phyloP scores from a whole-genome alignment of 371 early-diverging fungal genomes.

The Blyttiomyces sp. region DNA sequence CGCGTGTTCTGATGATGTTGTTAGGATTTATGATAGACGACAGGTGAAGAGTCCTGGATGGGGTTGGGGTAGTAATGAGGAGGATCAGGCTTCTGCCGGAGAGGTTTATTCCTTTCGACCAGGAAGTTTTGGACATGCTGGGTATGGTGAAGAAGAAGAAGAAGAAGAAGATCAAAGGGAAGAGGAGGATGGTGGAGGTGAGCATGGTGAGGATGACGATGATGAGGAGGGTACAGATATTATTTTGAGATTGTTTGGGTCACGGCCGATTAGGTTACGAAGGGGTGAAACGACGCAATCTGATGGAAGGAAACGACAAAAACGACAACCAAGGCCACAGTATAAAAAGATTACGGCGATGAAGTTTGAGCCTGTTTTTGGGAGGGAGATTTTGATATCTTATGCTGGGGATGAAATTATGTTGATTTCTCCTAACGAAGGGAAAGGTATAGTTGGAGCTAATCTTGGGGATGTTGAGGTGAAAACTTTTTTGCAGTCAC shows the following conservation, averaged over 20 bases:
- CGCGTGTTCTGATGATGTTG: conserved; percentile 25
- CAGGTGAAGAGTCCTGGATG: conserved; percentile 9
- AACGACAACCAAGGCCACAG: no score
- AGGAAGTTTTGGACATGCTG: conserved; percentile 4
- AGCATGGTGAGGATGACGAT: not conserved
- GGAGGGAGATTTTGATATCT: conserved; percentile 9
- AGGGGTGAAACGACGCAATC: no score
- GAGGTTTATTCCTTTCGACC: conserved; percentile 24
- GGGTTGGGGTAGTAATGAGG: not conserved
- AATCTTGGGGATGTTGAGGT: not conserved
- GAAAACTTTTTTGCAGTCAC: not conserved
- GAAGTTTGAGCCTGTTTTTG: conserved; percentile 6
- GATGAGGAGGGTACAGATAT: no score
- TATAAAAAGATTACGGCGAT: conserved; percentile 13
- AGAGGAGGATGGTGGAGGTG: not conserved
- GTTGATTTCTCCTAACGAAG: not conserved
- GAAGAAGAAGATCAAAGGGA: no score
- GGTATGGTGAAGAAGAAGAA: no score
- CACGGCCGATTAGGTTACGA: no score
- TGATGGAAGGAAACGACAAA: no score
- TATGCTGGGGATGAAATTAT: conserved; percentile 9
- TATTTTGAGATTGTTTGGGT: no score
- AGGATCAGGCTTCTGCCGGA: not conserved
- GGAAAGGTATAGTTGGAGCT: not conserved
- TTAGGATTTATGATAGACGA: conserved; percentile 22